These are phyloP conservation scores for Blastobotrys proliferans DNA, from an alignment of 1,139 yeast species.

Conservation along the genomic window DNA sequence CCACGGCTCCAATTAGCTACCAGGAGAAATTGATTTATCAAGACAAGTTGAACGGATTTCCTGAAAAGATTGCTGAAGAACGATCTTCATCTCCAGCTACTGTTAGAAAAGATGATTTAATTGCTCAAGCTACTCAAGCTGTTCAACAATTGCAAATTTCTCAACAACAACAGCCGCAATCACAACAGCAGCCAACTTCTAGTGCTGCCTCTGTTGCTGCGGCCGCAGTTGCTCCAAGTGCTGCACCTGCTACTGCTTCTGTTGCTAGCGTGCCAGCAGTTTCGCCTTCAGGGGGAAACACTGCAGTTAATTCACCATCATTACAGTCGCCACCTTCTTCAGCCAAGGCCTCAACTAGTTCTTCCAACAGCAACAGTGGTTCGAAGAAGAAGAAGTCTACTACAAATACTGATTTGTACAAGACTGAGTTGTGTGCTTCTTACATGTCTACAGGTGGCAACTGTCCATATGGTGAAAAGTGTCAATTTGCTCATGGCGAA, in stretches of 20 bases:
- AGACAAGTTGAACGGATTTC: neutral
- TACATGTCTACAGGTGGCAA: conserved; percentile 61
- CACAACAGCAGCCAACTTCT: neutral
- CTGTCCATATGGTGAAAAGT: conserved; percentile 86
- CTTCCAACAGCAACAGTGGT: neutral
- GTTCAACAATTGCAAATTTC: conserved; percentile 11
- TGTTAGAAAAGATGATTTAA: conserved; percentile 4
- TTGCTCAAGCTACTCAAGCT: conserved; percentile 10
- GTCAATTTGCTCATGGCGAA: conserved; percentile 92
- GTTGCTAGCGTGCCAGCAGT: neutral
- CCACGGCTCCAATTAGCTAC: neutral
- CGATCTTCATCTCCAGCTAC: neutral
- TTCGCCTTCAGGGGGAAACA: neutral
- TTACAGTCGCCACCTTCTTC: neutral
- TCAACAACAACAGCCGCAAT: conserved; percentile 4
- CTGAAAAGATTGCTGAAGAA: neutral
- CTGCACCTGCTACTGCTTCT: neutral
- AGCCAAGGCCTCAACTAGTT: neutral
- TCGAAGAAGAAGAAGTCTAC: conserved; percentile 30
- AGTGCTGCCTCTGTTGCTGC: conserved; percentile 1
- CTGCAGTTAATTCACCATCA: neutral
- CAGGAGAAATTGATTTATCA: conserved; percentile 8
- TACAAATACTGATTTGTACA: conserved; percentile 71
- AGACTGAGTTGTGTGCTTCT: conserved; percentile 85
- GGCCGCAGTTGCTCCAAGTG: neutral